A percentile compares a stretch with the other conserved stretches of the same genome.
phyloP scores from a whole-genome alignment of 495 filamentous ascomycete species.

The Aspergillus bertholletiae region DNA sequence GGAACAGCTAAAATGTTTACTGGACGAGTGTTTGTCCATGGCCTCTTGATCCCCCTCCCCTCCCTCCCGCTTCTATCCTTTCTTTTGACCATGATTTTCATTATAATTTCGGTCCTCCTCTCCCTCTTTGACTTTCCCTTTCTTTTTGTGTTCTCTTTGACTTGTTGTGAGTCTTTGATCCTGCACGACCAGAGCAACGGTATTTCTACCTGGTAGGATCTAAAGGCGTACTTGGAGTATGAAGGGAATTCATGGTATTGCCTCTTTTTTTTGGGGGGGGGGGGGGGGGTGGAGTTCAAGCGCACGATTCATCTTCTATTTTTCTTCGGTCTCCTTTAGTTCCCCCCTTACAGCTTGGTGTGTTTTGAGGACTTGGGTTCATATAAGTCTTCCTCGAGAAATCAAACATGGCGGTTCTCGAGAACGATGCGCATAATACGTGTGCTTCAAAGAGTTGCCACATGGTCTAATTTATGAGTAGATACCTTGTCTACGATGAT shows the following conservation, averaged over 20 bases:
- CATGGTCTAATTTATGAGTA: background rate
- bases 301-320: background rate
- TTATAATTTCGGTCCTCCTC: slow-evolving; percentile 5
- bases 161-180: background rate
- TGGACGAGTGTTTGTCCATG: slow-evolving; percentile 61
- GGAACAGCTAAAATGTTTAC: slow-evolving; percentile 58
- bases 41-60: slow-evolving; percentile 34
- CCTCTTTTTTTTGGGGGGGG: slow-evolving; percentile 11
- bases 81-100: slow-evolving; percentile 6
- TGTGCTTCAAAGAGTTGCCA: background rate
- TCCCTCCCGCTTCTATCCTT: slow-evolving; percentile 8
- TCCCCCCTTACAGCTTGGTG: slow-evolving; percentile 17
- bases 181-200: slow-evolving; percentile 2
- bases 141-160: background rate
- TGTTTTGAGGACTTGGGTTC: slow-evolving; percentile 10
- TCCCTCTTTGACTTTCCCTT: slow-evolving; percentile 7
- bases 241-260: slow-evolving; percentile 9
- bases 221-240: slow-evolving; percentile 22
- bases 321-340: slow-evolving; percentile 6
- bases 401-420: slow-evolving; percentile 8
- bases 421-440: background rate
- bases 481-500: background rate
- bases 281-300: slow-evolving; percentile 18
- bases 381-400: too few species aligned
- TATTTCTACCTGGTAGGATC: slow-evolving; percentile 10